phyloP scores from a whole-genome alignment of 2,329 filamentous ascomycete species.

The Xylaria multiplex region DNA sequence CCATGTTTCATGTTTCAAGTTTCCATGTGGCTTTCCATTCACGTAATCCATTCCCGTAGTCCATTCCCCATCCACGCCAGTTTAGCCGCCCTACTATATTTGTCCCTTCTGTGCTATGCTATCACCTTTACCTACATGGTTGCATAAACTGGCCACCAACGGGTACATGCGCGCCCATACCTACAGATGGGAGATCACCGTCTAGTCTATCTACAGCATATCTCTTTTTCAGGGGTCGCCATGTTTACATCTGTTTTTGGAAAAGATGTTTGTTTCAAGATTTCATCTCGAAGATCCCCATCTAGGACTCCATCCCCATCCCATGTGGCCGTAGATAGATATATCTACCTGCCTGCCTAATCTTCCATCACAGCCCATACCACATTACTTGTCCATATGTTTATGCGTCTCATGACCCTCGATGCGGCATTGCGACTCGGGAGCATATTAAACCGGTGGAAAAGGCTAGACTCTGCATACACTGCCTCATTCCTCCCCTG shows the following conservation, averaged over 20 bases:
- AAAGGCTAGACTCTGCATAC: slow-evolving; percentile 30
- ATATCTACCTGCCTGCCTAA: slow-evolving; percentile 34
- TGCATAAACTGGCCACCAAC: not conserved
- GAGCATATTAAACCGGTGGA: slow-evolving; percentile 4
- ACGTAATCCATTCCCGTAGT: slow-evolving; percentile 11
- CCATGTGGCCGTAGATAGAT: slow-evolving; percentile 23
- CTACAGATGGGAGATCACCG: not conserved
- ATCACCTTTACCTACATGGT: slow-evolving; percentile 13
- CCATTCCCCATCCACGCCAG: slow-evolving; percentile 7
- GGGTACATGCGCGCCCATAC: slow-evolving; percentile 3
- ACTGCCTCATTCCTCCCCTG: slow-evolving; percentile 26
- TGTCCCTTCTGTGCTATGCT: too few relatives aligned
- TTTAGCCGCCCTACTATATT: slow-evolving; percentile 39
- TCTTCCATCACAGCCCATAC: slow-evolving; percentile 16
- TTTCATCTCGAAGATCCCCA: slow-evolving; percentile 31
- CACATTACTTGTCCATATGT: slow-evolving; percentile 1
- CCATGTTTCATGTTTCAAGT: slow-evolving; percentile 31
- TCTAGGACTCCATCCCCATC: slow-evolving; percentile 3
- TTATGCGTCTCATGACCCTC: slow-evolving; percentile 1
- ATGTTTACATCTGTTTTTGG: slow-evolving; percentile 38
- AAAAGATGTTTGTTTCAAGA: slow-evolving; percentile 36
- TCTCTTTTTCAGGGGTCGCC: slow-evolving; percentile 25
- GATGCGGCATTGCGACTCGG: slow-evolving; percentile 13
- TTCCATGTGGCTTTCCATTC: slow-evolving; percentile 35
- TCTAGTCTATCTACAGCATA: not conserved